Percentiles rank a stretch among this genome's conserved stretches.
phyloP scores from a whole-genome alignment of 371 early-diverging fungal species.

The Mucor irregularis region DNA sequence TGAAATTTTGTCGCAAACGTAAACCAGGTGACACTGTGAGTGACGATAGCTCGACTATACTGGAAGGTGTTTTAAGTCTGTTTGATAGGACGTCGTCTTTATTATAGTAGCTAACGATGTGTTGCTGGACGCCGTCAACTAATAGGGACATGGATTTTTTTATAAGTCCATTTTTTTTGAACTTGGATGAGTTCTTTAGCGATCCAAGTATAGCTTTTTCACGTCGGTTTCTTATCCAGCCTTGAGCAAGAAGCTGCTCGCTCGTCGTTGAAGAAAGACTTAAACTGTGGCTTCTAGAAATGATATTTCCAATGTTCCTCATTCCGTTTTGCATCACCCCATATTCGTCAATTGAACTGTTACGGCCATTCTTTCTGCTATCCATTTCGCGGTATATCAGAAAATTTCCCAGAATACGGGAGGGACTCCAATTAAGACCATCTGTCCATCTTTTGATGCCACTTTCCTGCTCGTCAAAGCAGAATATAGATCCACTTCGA shows the following conservation, averaged over 20 bases:
- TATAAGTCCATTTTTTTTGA: conserved; percentile 76
- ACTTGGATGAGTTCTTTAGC: conserved; percentile 52
- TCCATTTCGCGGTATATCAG: conserved; percentile 57
- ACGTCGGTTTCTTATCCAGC: conserved; percentile 13
- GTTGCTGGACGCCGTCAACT: conserved; percentile 69
- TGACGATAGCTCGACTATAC: conserved; percentile 36
- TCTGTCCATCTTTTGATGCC: conserved; percentile 76
- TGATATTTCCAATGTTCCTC: neutral
- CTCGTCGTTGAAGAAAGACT: neutral
- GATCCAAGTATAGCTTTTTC: conserved; percentile 53
- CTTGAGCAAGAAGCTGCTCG: conserved; percentile 6
- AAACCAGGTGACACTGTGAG: conserved; percentile 49
- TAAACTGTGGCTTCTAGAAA: neutral
- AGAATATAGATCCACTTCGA: conserved; percentile 65
- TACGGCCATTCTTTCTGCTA: conserved; percentile 34
- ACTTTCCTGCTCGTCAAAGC: conserved; percentile 71
- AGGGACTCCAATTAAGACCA: conserved; percentile 63
- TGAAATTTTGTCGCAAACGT: conserved; percentile 44
- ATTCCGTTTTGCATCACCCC: neutral
- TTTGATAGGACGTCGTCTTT: conserved; percentile 65
- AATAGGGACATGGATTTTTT: conserved; percentile 81
- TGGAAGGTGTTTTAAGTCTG: conserved; percentile 48
- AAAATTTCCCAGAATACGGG: conserved; percentile 60
- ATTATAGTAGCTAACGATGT: conserved; percentile 79
- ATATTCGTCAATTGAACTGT: neutral